Evolutionary conservation across 768 basidiomycete genomes (phyloP), one percentile per base, ranked within the genome.

Genomic region (Obba rivulosa): DNA sequence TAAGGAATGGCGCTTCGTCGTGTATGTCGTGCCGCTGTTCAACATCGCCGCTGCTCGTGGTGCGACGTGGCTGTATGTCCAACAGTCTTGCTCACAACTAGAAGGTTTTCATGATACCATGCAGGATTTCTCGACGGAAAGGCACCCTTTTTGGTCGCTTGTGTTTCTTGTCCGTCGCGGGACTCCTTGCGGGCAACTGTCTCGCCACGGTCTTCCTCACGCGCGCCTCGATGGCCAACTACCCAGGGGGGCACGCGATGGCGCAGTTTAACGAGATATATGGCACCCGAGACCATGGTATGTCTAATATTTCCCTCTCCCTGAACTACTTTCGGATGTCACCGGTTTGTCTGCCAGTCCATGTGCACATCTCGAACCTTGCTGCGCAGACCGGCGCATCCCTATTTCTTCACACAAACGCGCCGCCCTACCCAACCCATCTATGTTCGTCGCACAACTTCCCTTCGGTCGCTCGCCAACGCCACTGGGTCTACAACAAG

Each of bases 1-100:
- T 68, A 99, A 99, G 63, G 96, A 99, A 67, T 99, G 96, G 96
- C 79, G 96, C 7, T 99, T 99, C 66, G 72, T 98, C 48, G 76
- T 92, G 8, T 98, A 98, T 60, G 76, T 82, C 16, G 78, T 97
- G 0, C 93, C 94, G 0, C 61, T 80, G 2, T 71, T 92, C 65
- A 95, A 96, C 57, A 64, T 93, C 3, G 79, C 84, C 2, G 92
- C 88, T 2, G 85, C 92, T 0, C 65, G 81, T 14, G 84, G 81
- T 2, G 71, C 80, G 2, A 62, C 69, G 4, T 77, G 74, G 63
- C 62, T 93, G 88, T 94, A 66, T 54, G 86, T 66, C n/a, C 21
- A 55, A 24, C 9, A 21, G 42, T 17, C 18, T 8, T 28, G 8
- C 2, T n/a, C 17, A 7, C 14, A 5, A 14, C 39, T 46, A 24